Evolutionary conservation across 2,329 filamentous ascomycete genomes (phyloP), one percentile per base, ranked within the genome.

Genomic region (Ampelomyces quisqualis): DNA sequence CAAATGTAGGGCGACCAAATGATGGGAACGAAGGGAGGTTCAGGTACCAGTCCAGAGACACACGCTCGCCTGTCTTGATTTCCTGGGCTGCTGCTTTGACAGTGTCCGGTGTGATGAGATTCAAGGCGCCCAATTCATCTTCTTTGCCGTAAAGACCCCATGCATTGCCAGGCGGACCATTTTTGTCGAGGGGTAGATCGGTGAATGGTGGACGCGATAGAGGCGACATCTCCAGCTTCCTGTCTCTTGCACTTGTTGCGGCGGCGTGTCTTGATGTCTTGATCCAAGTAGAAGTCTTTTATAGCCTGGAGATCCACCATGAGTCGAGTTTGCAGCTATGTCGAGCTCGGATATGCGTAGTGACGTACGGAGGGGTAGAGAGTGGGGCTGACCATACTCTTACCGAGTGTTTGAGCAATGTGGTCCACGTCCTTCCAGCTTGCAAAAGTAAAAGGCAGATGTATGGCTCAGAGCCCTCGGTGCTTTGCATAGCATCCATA

Each of bases 41-140:
- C n/a, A 74, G 58, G 7, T 61, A 57, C 59, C 70, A 71, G 57
- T 71, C 68, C 3, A 71, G 57, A 0, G 62, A 64, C 0, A 70
- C 51, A 11, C 68, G 65, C 10, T 63, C 53, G 20, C 69, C 72
- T 5, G 63, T 65, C 30, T 68, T 65, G 47, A 77, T 77, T 50
- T 77, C 74, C 13, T 64, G 58, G 1, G 73, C 67, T 0, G 73
- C 74, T 5, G 63, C 57, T 6, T 63, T 62, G 14, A 74, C 67
- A 8, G 65, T 67, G n/a, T 66, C 57, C 0, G 74, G 70, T 0
- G 77, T 80, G 38, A 81, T 68, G 2, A 78, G 68, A 55, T 80
- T 80, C 1, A 81, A 66, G 52, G 74, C 77, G 17, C 78, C 78
- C 8, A 78, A 67, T 48, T 80, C 65, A 43, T 81, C 78, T 2